Conservation (phyloP, 257 asterid genomes). For the Schizonepeta tenuifolia region DNA sequence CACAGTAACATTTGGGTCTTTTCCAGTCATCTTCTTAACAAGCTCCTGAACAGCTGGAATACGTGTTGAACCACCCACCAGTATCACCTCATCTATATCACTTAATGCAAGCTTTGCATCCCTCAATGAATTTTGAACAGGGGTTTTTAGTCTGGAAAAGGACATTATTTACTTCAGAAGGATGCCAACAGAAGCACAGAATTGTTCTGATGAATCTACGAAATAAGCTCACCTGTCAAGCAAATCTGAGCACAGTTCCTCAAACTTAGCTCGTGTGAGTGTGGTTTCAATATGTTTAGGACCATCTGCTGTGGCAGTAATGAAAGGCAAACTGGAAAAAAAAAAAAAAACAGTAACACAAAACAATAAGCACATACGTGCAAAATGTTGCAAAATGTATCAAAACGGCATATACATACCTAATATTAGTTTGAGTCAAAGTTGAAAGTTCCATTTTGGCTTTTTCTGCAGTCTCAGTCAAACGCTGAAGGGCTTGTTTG, state of each 20-base stretch:
- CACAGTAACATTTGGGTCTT: conserved; percentile 95
- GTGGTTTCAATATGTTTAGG: conserved; percentile 97
- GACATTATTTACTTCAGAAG: not conserved
- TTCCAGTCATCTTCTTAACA: conserved; percentile 87
- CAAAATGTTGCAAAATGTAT: not conserved
- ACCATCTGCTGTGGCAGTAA: conserved; percentile 98
- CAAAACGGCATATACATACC: conserved; percentile 40
- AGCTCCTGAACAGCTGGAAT: conserved; percentile 98
- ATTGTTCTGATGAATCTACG: not conserved
- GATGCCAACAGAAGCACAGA: not conserved
- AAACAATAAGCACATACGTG: conserved; percentile 6
- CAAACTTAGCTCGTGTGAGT: conserved; percentile 87
- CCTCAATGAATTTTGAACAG: conserved; percentile 88
- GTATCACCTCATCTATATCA: conserved; percentile 88
- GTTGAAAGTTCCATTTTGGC: conserved; percentile 98
- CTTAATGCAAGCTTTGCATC: conserved; percentile 92
- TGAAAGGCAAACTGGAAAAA: conserved; percentile 86
- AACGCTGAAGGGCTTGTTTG: conserved; percentile 98
- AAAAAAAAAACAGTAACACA: conserved; percentile 14
- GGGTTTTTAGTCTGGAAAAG: conserved; percentile 78
- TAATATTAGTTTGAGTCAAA: conserved; percentile 83
- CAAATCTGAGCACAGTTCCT: conserved; percentile 90
- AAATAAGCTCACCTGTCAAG: conserved; percentile 75
- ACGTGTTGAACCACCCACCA: conserved; percentile 98
- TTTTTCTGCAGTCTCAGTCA: conserved; percentile 97